Conservation (phyloP, 129 eudicot genomes). For the Lactuca saligna region DNA sequence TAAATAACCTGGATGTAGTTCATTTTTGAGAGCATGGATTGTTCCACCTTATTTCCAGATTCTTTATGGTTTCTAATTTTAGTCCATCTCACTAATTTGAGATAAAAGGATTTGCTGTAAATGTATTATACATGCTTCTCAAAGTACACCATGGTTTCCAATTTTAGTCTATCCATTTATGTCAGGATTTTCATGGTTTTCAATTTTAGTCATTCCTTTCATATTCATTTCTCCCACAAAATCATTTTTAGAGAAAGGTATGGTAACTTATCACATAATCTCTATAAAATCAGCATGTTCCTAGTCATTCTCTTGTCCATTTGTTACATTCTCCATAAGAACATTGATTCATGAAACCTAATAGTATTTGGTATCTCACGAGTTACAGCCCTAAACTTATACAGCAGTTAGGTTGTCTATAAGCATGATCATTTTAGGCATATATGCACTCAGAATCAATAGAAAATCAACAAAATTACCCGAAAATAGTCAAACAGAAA, state of each 20-base stretch:
- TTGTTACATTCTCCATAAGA: not conserved
- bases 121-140: not conserved
- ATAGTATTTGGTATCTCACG: constrained; percentile 3
- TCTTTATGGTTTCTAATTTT: not conserved
- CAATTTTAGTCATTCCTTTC: not conserved
- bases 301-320: not conserved
- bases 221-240: not conserved
- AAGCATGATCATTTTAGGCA: not conserved
- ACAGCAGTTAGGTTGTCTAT: not conserved
- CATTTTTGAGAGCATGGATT: constrained; percentile 1
- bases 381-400: constrained; percentile 1
- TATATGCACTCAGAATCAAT: not conserved
- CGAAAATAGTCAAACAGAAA: constrained; percentile 6
- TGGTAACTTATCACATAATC: not conserved
- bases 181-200: not conserved
- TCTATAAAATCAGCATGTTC: not conserved
- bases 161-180: not conserved
- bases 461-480: not conserved
- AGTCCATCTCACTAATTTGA: constrained; percentile 10
- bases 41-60: not conserved
- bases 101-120: not conserved
- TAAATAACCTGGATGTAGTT: not conserved
- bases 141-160: not conserved
- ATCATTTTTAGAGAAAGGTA: not conserved
- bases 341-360: constrained; percentile 16